phyloP scores from a whole-genome alignment of 176 grass and related monocot species.

The Zea mays region DNA sequence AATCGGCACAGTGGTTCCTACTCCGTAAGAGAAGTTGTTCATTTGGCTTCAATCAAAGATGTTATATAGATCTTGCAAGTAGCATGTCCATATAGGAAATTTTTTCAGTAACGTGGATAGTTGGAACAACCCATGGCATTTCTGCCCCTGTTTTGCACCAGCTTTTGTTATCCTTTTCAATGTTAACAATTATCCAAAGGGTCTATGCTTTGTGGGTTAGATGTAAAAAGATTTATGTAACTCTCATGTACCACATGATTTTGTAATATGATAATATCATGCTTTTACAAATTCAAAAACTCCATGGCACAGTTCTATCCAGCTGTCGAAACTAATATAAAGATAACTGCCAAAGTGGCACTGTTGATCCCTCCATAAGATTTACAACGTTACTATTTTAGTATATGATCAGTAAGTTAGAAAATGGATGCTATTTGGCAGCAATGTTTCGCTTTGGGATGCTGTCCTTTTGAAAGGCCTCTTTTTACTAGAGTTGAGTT shows the following conservation, averaged over 20 bases:
- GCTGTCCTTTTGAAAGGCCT: constrained; percentile 7
- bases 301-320: neutral
- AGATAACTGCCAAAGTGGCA: neutral
- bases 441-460: neutral
- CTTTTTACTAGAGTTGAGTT: neutral
- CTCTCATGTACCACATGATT: constrained; percentile 45
- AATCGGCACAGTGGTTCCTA: constrained; percentile 34
- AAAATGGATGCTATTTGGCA: constrained; percentile 12
- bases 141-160: constrained; percentile 9
- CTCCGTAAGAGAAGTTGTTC: constrained; percentile 56
- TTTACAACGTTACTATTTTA: neutral
- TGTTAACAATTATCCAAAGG: constrained; percentile 26
- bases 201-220: constrained; percentile 39
- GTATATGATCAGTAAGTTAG: neutral
- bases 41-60: constrained; percentile 28
- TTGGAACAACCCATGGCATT: constrained; percentile 32
- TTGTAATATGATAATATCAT: constrained; percentile 43
- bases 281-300: constrained; percentile 26
- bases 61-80: constrained; percentile 44
- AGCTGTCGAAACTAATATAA: constrained; percentile 2
- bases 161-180: constrained; percentile 30
- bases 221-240: constrained; percentile 32
- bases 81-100: constrained; percentile 52
- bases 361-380: neutral
- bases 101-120: constrained; percentile 37